Percentiles rank a stretch among this genome's conserved stretches.
Conservation (phyloP, 768 basidiomycete genomes). For the Psilocybe sp. region DNA sequence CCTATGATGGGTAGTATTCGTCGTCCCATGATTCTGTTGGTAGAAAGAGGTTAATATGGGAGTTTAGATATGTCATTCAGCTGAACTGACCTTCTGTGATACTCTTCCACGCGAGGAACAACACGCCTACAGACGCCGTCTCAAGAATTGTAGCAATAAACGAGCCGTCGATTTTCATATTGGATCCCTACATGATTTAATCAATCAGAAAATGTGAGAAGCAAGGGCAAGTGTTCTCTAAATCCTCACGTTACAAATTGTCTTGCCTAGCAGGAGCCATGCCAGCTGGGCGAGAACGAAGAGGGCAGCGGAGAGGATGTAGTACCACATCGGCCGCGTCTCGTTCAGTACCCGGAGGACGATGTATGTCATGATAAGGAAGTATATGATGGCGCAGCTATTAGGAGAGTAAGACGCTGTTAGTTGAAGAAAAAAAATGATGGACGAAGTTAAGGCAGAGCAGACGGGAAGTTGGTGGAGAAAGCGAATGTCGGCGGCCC, state of each 20-base stretch:
- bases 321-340: slow-evolving; percentile 75
- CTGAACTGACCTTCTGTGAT: slow-evolving; percentile 77
- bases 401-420: neutral
- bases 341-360: slow-evolving; percentile 77
- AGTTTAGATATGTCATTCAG: neutral
- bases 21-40: slow-evolving; percentile 32
- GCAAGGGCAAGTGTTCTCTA: neutral
- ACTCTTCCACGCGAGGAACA: slow-evolving; percentile 83
- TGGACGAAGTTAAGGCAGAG: too few species aligned
- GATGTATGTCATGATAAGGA: slow-evolving; percentile 77
- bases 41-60: neutral
- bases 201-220: neutral
- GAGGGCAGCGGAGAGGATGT: slow-evolving; percentile 66
- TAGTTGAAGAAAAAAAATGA: neutral
- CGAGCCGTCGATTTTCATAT: slow-evolving; percentile 75
- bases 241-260: slow-evolving; percentile 61
- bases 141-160: slow-evolving; percentile 87
- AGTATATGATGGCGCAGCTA: slow-evolving; percentile 58
- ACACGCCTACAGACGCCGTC: slow-evolving; percentile 61
- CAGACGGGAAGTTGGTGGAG: too few species aligned
- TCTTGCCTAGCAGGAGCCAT: slow-evolving; percentile 76
- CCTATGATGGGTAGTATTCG: slow-evolving; percentile 24
- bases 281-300: slow-evolving; percentile 82
- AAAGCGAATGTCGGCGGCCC: too few species aligned
- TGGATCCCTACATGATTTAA: slow-evolving; percentile 46